Evolutionary conservation across 768 basidiomycete species (phyloP).

Genomic region (Rhodocollybia butyracea): DNA sequence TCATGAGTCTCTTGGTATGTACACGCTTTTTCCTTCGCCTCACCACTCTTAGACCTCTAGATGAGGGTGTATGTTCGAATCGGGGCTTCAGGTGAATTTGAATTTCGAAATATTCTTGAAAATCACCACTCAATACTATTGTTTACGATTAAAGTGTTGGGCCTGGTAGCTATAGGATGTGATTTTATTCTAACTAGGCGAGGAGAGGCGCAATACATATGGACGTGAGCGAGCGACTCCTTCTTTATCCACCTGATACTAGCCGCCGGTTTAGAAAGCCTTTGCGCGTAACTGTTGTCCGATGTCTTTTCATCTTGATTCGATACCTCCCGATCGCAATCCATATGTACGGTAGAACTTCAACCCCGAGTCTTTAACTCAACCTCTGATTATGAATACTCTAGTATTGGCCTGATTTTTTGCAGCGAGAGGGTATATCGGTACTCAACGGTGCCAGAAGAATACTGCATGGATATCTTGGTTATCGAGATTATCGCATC

Average conservation of each 20-base stretch:
- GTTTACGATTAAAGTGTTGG: background rate
- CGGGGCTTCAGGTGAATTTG: no score
- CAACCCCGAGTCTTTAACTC: background rate
- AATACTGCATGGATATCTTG: background rate
- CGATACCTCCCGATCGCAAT: background rate
- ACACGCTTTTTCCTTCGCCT: no score
- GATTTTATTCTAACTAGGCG: background rate
- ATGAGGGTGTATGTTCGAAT: no score
- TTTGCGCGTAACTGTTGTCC: background rate
- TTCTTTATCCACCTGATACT: background rate
- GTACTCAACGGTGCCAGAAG: background rate
- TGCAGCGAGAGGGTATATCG: no score
- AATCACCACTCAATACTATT: background rate
- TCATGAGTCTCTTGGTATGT: no score
- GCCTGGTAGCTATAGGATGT: background rate
- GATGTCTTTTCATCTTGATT: background rate
- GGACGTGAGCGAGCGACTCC: background rate
- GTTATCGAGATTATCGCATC: background rate
- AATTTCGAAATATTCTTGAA: no score
- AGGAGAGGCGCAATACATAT: background rate
- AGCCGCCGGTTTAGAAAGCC: no score
- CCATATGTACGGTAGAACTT: background rate
- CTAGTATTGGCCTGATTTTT: no score
- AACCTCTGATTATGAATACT: background rate
- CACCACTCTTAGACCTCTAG: no score